Evolutionary conservation across 176 grass and related monocot genomes (phyloP).

Genomic region (Eragrostis nindensis): DNA sequence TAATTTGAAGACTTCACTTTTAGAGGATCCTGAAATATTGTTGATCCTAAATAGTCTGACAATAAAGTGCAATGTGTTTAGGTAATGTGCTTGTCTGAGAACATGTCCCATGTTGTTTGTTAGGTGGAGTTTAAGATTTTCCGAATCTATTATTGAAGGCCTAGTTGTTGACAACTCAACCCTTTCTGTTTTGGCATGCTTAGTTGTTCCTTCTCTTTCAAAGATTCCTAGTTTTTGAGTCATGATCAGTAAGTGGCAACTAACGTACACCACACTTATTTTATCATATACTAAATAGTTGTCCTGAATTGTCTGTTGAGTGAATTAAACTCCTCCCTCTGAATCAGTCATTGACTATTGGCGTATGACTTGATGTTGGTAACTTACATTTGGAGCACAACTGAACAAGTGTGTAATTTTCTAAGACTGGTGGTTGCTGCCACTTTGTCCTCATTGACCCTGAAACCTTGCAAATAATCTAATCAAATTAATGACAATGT

Average conservation of each 20-base stretch:
- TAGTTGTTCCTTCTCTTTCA: background rate
- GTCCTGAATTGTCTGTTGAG: constrained; percentile 27
- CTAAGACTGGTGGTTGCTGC: background rate
- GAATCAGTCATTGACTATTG: background rate
- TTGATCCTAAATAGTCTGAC: background rate
- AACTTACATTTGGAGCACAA: constrained; percentile 4
- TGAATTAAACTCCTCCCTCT: background rate
- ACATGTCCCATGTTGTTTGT: constrained; percentile 17
- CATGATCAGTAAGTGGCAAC: background rate
- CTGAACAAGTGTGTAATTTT: background rate
- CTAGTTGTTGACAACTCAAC: background rate
- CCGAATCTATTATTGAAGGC: constrained; percentile 3
- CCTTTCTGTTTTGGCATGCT: background rate
- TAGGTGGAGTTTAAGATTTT: background rate
- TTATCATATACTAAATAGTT: constrained; percentile 23
- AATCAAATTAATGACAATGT: constrained; percentile 14
- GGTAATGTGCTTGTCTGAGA: background rate
- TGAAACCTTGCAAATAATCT: constrained; percentile 1
- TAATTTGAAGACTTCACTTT: background rate
- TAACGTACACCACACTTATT: background rate
- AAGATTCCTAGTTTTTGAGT: background rate
- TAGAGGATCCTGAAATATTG: background rate
- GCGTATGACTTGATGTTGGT: constrained; percentile 20
- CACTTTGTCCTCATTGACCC: background rate
- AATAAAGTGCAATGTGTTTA: background rate